Base-by-base conservation (phyloP, 257 asterid genomes). In the Phtheirospermum japonicum region DNA sequence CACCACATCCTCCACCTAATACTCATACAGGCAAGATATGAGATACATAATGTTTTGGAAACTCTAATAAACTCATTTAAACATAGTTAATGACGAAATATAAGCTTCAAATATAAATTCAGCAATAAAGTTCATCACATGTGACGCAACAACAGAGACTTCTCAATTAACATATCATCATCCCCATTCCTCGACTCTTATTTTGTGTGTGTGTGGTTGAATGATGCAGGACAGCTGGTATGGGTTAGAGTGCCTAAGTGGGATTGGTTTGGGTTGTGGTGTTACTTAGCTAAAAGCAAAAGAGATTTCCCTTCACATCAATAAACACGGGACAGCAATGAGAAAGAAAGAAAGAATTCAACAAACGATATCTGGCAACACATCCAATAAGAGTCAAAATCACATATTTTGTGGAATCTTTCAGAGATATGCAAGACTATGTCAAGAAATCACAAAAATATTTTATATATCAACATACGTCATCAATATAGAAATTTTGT, bases 1-100 rank as follows among this genome's bases (percentile, higher is more conserved):
- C 56, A 84, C 90, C 50, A 87, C 93, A 75, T 86, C 86, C 72
- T 89, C 97, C 81, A 86, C 91, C 98, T 92, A 55, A 72, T 52
- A 64, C 31, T 53, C 66, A 73, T 31, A 54, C 60, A 64, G 75
- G 64, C 12, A 17, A 11, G 54, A 68, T 9, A 64, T 73, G 61
- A 73, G 73, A 36, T 40, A 31, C 33, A 32, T 43, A 50, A 37
- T 31, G 61, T 36, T 48, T 32, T 32, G 46, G 49, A 51, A 65
- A 28, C 30, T 2, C 32, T n/a, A n/a, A n/a, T n/a, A n/a, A n/a
- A n/a, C n/a, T n/a, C n/a, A n/a, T n/a, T n/a, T n/a, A n/a, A n/a
- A n/a, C n/a, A n/a, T n/a, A n/a, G n/a, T n/a, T n/a, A n/a, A n/a
- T n/a, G n/a, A n/a, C n/a, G n/a, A n/a, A n/a, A n/a, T n/a, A n/a